Evolutionary conservation across 1,284 basidiomycete genomes (phyloP), one percentile per base, ranked within the genome.

Genomic region (Stygiomarasmius scandens): DNA sequence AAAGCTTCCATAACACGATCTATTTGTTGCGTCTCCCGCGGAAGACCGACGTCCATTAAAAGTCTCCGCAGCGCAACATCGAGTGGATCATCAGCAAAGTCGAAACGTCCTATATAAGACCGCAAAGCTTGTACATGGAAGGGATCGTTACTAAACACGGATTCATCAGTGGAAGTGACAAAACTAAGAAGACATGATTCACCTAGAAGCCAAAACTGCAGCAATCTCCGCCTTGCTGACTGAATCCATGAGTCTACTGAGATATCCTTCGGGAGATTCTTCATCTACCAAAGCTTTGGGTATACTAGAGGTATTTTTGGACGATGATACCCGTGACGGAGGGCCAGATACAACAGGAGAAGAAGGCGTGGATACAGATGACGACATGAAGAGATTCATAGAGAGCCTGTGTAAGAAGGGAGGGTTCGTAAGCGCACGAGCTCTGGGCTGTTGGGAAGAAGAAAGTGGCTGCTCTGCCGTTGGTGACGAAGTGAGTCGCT

Each of bases 1-100:
- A 99, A 99, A 0, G 93, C 93, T 73, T 98, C 95, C 69, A 99
- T 94, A 52, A 98, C 93, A 52, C 96, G 85, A 72, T 99, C 97
- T 60, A 99, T 99, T 74, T 99, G 96, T 71, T 99, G 97, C 0
- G 96, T 98, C 77, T 99, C 96, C 60, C 89, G 84, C 2, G 96
- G 96, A 49, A 99, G 81, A 52, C 90, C 87, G 49, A 97, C 85
- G 64, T 95, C 87, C 91, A 98, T 95, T 36, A 99, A 81, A 55
- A 99, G 72, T 66, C 89, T 89, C 32, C 97, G 90, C 48, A 99
- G 74, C 4, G 97, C 93, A 43, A 99, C 87, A 69, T 99, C 97
- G 45, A 99, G 80, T 11, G 97, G 90, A 64, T 93, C 89, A 49
- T 84, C 80, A 14, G 76, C 74, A 69, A 98, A 98, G 64, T 90